These are phyloP conservation scores for Xylaria hypoxylon DNA, from an alignment of 2,329 filamentous ascomycete genomes.

Conservation along the genomic window DNA sequence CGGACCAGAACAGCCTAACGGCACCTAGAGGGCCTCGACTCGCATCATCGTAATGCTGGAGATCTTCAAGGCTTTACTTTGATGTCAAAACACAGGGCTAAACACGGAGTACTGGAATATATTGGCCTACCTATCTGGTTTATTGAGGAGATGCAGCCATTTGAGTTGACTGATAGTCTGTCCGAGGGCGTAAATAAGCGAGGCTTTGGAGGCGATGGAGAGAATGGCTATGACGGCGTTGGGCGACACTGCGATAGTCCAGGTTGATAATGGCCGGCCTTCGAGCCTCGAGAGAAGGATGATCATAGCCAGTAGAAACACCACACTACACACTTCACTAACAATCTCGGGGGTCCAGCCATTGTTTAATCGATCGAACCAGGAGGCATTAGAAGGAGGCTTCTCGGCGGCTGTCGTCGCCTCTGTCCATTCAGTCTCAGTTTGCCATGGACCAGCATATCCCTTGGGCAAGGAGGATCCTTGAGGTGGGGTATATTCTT, in stretches of 20 bases:
- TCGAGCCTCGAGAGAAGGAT: constrained; percentile 33
- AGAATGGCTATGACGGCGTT: constrained; percentile 35
- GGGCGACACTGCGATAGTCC: constrained; percentile 30
- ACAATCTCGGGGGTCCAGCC: constrained; percentile 26
- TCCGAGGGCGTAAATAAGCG: constrained; percentile 30
- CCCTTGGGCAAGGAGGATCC: background rate
- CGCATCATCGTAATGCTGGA: constrained; percentile 34
- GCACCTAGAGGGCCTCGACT: constrained; percentile 35
- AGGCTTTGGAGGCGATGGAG: constrained; percentile 35
- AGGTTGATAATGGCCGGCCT: constrained; percentile 26
- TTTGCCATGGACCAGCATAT: background rate
- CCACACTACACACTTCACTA: constrained; percentile 22
- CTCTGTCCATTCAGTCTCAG: background rate
- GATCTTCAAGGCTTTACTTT: constrained; percentile 15
- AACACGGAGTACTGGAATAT: background rate
- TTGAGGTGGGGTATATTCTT: background rate
- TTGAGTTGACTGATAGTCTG: constrained; percentile 32
- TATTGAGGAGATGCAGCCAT: constrained; percentile 30
- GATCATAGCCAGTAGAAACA: constrained; percentile 29
- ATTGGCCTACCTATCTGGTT: constrained; percentile 25
- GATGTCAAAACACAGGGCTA: constrained; percentile 12
- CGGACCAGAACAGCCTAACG: constrained; percentile 29
- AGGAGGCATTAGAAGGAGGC: constrained; percentile 10
- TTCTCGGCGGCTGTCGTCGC: background rate
- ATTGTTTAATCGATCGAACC: constrained; percentile 15